These are phyloP conservation scores for Senna tora DNA, from an alignment of 306 rosid species.

Conservation along the genomic window DNA sequence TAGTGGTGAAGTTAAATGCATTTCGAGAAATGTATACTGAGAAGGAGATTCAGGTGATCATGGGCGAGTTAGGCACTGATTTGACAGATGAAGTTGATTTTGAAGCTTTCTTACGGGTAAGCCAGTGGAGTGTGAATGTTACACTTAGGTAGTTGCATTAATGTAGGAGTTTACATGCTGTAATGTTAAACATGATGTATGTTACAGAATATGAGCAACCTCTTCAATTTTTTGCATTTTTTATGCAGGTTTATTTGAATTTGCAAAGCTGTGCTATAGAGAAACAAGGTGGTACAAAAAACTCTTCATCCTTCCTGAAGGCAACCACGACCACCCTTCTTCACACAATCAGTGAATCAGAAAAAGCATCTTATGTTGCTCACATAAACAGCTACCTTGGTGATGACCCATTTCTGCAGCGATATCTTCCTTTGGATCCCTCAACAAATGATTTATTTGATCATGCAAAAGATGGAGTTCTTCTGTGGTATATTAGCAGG, in stretches of 20 bases:
- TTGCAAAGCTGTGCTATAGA: conserved; percentile 61
- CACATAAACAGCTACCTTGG: conserved; percentile 95
- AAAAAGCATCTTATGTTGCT: conserved; percentile 79
- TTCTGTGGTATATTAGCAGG: conserved; percentile 77
- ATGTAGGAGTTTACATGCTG: conserved; percentile 22
- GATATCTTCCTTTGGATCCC: conserved; percentile 84
- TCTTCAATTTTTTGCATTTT: conserved; percentile 34
- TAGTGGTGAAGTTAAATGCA: conserved; percentile 71
- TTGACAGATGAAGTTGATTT: conserved; percentile 74
- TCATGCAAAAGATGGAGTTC: conserved; percentile 88
- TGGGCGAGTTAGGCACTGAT: conserved; percentile 64
- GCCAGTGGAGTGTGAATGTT: conserved; percentile 26
- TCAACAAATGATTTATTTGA: conserved; percentile 67
- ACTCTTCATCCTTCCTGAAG: conserved; percentile 84
- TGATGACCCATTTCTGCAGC: conserved; percentile 81
- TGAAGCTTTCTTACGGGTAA: conserved; percentile 85
- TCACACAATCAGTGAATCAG: conserved; percentile 91
- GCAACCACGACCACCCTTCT: conserved; percentile 87
- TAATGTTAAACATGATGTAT: conserved; percentile 25
- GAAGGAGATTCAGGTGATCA: conserved; percentile 67
- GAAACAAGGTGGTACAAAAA: conserved; percentile 65
- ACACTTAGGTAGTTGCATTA: conserved; percentile 16
- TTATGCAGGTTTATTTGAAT: conserved; percentile 68
- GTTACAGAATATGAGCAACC: conserved; percentile 22
- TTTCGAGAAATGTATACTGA: conserved; percentile 62